Conservation (phyloP, 2,329 filamentous ascomycete genomes). For the Calycina herbarum region DNA sequence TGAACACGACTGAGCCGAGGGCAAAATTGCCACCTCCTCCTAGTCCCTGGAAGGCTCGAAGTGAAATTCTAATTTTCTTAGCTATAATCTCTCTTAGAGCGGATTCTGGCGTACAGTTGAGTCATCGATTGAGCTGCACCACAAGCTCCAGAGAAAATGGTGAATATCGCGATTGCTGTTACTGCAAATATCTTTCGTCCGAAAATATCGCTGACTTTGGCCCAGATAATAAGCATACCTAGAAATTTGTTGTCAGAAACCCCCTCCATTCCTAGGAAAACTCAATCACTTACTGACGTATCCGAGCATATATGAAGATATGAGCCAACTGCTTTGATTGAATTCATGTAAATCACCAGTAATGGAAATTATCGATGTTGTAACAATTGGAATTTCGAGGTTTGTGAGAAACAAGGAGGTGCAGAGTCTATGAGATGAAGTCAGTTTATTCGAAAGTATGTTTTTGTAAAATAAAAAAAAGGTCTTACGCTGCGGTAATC, state of each 20-base stretch:
- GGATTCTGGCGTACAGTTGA: constrained; percentile 2
- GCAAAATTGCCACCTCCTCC: constrained; percentile 47
- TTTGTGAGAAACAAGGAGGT: constrained; percentile 11
- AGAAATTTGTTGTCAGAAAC: too few relatives aligned
- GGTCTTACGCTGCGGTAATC: too few relatives aligned
- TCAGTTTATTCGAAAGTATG: too few relatives aligned
- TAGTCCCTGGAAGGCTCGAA: constrained; percentile 40
- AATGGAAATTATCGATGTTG: constrained; percentile 12
- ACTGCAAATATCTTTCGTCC: neutral
- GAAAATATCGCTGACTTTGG: constrained; percentile 5
- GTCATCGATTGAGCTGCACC: neutral
- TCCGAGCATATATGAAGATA: constrained; percentile 9
- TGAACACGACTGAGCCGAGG: constrained; percentile 48
- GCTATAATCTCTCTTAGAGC: neutral
- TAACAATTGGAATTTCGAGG: constrained; percentile 15
- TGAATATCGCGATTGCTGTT: neutral
- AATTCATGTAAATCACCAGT: constrained; percentile 7
- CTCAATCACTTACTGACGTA: neutral
- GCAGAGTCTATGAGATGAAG: neutral
- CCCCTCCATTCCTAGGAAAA: too few relatives aligned
- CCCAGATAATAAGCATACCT: constrained; percentile 1
- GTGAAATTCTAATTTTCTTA: constrained; percentile 10
- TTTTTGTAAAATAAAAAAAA: too few relatives aligned
- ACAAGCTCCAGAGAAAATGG: constrained; percentile 8
- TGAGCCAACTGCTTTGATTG: constrained; percentile 10